Conservation (phyloP, 106 monocot genomes). For the Triglochin maritima region DNA sequence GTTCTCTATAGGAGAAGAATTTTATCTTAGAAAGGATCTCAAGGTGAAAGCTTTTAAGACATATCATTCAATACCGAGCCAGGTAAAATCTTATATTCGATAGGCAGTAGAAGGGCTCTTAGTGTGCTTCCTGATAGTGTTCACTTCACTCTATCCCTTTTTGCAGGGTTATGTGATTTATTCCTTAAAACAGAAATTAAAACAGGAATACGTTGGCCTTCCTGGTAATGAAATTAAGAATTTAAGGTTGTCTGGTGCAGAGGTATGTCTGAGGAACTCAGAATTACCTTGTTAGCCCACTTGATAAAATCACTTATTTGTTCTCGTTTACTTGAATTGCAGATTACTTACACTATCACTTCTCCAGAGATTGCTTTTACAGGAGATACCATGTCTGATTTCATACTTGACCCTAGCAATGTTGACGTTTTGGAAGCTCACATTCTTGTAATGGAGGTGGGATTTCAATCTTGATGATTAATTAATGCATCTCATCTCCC, state of each 20-base stretch:
- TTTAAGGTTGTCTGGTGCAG: constrained; percentile 69
- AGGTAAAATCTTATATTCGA: constrained; percentile 22
- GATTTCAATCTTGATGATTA: too few relatives aligned
- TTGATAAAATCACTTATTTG: neutral
- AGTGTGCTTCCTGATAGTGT: too few relatives aligned
- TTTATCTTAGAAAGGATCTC: constrained; percentile 62
- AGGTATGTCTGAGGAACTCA: constrained; percentile 50
- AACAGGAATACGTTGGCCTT: constrained; percentile 51
- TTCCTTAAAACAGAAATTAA: constrained; percentile 75
- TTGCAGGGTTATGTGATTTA: constrained; percentile 91
- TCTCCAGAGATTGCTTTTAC: constrained; percentile 95
- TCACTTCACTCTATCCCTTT: neutral
- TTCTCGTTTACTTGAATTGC: constrained; percentile 6
- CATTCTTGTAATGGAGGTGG: constrained; percentile 90
- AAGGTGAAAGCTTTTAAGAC: constrained; percentile 91
- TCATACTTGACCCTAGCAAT: constrained; percentile 69
- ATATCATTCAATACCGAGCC: constrained; percentile 83
- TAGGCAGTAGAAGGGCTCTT: neutral
- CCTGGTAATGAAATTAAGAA: constrained; percentile 61
- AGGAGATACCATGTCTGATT: constrained; percentile 88
- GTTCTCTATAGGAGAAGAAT: constrained; percentile 58
- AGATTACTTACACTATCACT: constrained; percentile 59
- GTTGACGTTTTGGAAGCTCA: constrained; percentile 64
- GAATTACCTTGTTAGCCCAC: neutral
- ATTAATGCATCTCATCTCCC: too few relatives aligned